Conservation (phyloP, 768 basidiomycete species). For the Termitomyces bulborhizus region DNA sequence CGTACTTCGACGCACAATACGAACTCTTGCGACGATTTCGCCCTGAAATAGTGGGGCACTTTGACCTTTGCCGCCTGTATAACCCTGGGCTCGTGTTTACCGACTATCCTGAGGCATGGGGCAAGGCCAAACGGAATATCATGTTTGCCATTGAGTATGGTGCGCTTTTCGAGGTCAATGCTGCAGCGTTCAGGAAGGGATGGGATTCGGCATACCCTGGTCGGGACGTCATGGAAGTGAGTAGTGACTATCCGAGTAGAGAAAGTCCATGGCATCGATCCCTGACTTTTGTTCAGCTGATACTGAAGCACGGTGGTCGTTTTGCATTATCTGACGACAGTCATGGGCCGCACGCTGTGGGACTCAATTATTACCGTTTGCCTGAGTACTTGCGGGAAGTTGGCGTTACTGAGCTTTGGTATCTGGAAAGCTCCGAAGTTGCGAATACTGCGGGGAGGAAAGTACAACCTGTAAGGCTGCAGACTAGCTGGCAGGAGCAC, state of each 20-base stretch:
- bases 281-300: conserved; percentile 43
- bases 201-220: conserved; percentile 87
- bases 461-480: conserved; percentile 36
- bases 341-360: conserved; percentile 85
- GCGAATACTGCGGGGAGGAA: conserved; percentile 43
- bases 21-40: conserved; percentile 60
- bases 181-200: conserved; percentile 87
- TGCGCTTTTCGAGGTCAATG: conserved; percentile 89
- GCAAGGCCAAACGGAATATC: conserved; percentile 71
- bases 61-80: conserved; percentile 90
- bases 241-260: conserved; percentile 4
- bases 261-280: not conserved
- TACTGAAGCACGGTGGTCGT: conserved; percentile 61
- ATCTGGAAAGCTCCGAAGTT: conserved; percentile 34
- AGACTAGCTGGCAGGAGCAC: conserved; percentile 38
- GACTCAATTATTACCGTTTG: conserved; percentile 72
- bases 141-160: conserved; percentile 69
- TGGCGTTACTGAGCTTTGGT: conserved; percentile 65
- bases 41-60: conserved; percentile 89
- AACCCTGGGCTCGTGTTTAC: conserved; percentile 51
- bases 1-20: conserved; percentile 87
- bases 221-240: conserved; percentile 66
- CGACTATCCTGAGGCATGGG: conserved; percentile 55
- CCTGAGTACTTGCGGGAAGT: conserved; percentile 55
- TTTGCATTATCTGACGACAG: conserved; percentile 94